Conservation (phyloP, 2,329 filamentous ascomycete species). For the Cladosporium oxysporum region DNA sequence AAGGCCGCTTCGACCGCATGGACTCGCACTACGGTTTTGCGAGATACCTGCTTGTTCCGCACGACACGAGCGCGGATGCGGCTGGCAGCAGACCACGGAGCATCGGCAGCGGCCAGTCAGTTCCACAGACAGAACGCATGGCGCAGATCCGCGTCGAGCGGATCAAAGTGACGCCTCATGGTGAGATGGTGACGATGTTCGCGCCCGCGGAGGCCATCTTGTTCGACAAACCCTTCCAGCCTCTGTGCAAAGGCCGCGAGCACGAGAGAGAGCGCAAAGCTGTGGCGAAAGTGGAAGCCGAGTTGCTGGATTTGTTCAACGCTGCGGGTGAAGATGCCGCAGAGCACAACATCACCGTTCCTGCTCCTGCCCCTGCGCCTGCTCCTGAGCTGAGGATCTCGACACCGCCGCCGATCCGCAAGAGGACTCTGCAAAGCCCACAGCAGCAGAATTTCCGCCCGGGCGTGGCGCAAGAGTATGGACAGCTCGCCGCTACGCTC, state of each 20-base stretch:
- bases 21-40: slow-evolving; percentile 23
- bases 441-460: neutral
- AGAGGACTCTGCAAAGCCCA: neutral
- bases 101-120: neutral
- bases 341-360: neutral
- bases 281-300: neutral
- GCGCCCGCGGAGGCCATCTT: slow-evolving; percentile 1
- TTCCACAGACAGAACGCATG: neutral
- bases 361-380: neutral
- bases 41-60: slow-evolving; percentile 17
- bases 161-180: slow-evolving; percentile 15
- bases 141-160: slow-evolving; percentile 23
- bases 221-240: slow-evolving; percentile 12
- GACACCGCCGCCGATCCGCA: neutral
- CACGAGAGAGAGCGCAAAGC: neutral
- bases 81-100: neutral
- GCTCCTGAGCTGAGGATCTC: neutral
- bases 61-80: neutral
- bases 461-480: neutral
- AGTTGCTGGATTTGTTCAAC: neutral
- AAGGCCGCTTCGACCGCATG: slow-evolving; percentile 12
- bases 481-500: neutral
- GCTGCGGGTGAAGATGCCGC: neutral
- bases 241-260: neutral
- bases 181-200: slow-evolving; percentile 20